phyloP scores from a whole-genome alignment of 2,329 filamentous ascomycete genomes.

The Macrophomina pseudophaseolina region DNA sequence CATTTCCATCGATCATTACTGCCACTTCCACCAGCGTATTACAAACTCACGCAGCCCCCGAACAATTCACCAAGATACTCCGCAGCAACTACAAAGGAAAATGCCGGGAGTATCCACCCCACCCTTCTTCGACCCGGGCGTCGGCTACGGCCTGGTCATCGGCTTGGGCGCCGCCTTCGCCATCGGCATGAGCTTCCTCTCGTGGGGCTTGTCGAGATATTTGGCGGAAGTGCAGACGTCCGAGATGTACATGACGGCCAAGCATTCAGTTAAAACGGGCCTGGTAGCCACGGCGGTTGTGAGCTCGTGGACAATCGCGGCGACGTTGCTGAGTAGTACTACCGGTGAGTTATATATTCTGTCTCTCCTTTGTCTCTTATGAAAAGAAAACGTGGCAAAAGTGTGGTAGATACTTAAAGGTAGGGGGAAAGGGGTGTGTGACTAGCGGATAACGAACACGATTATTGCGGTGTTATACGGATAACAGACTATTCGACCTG shows the following conservation, averaged over 20 bases:
- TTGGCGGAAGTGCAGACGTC: constrained; percentile 28
- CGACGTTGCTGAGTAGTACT: constrained; percentile 26
- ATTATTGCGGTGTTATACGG: too few species aligned
- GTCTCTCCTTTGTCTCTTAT: background rate
- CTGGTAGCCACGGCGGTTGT: constrained; percentile 33
- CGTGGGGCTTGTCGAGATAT: constrained; percentile 25
- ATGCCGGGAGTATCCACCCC: background rate
- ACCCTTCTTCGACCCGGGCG: constrained; percentile 14
- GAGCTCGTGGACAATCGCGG: constrained; percentile 30
- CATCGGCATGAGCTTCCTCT: constrained; percentile 23
- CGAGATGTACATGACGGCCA: constrained; percentile 36
- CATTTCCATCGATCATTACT: background rate
- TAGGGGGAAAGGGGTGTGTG: too few species aligned
- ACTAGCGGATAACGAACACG: too few species aligned
- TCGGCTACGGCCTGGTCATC: constrained; percentile 25
- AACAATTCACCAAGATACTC: too few species aligned
- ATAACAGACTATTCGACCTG: too few species aligned
- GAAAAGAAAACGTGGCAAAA: too few species aligned
- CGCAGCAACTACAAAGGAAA: background rate
- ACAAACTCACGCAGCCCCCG: too few species aligned
- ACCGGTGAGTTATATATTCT: constrained; percentile 7
- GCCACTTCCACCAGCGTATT: too few species aligned
- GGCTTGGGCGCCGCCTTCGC: constrained; percentile 25
- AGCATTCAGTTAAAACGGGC: constrained; percentile 34
- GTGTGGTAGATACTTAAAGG: too few species aligned